These are phyloP conservation scores for Penicillium sp. DNA, from an alignment of 2,329 filamentous ascomycete species.

Conservation along the genomic window DNA sequence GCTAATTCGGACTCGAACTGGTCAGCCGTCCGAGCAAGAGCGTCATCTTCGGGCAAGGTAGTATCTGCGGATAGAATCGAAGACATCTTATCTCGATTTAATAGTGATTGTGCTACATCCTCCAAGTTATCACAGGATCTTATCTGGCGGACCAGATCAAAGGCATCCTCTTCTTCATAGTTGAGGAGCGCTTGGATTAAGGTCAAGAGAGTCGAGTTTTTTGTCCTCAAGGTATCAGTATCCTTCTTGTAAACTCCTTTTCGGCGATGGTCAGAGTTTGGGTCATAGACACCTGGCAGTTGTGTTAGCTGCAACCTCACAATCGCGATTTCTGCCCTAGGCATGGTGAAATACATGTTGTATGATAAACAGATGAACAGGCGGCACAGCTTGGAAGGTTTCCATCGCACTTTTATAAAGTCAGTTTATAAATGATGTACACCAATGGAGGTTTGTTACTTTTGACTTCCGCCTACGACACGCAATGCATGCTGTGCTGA, in stretches of 20 bases:
- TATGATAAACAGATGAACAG: constrained; percentile 86
- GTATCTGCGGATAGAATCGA: constrained; percentile 46
- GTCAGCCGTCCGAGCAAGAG: constrained; percentile 43
- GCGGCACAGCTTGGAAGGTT: constrained; percentile 90
- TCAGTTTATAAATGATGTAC: constrained; percentile 10
- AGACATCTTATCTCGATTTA: constrained; percentile 57
- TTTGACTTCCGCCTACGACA: constrained; percentile 81
- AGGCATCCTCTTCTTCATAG: constrained; percentile 83
- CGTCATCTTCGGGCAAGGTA: constrained; percentile 39
- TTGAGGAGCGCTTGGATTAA: constrained; percentile 92
- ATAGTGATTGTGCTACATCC: constrained; percentile 64
- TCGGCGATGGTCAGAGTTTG: constrained; percentile 91
- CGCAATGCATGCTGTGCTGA: constrained; percentile 83
- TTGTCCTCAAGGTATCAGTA: constrained; percentile 83
- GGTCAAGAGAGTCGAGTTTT: constrained; percentile 86
- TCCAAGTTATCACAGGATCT: constrained; percentile 80
- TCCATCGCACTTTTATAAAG: constrained; percentile 73
- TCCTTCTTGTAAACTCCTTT: constrained; percentile 98
- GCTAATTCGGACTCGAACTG: constrained; percentile 79
- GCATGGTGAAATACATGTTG: constrained; percentile 40
- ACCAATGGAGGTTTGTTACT: constrained; percentile 36
- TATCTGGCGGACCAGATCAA: constrained; percentile 80
- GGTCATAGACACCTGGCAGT: constrained; percentile 85
- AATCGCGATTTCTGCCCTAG: not conserved
- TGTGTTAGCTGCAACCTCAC: constrained; percentile 20